Base-by-base conservation (phyloP, 805 yeast genomes). In the Starmerella gropengiesseri region DNA sequence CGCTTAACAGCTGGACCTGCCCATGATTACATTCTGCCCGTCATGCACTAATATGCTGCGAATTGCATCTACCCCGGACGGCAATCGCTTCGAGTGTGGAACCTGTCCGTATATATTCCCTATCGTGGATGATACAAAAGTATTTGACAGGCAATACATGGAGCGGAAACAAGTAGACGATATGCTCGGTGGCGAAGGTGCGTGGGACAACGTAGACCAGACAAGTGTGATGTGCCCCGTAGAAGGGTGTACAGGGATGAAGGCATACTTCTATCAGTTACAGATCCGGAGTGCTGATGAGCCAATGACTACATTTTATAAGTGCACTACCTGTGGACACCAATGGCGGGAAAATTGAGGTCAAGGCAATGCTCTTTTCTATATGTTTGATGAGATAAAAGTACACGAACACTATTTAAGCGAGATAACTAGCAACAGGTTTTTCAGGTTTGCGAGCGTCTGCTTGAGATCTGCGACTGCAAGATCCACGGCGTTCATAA, bases 181-280 rank as follows among this genome's bases (percentile, higher is more conserved):
- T 65, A 95, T 91, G 11, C 70, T 91, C 14, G 98, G 98, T 44
- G 95, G 94, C 27, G 91, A 78, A 48, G 96, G 95, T 23, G 93
- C 96, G 1, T 91, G 98, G 98, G 97, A 89, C 60, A 89, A 91
- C 58, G 98, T 91, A 21, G 98, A 91, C 59, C 96, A 91, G 60
- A 91, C 97, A 0, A 69, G 77, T 1, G 84, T 89, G 0, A 94
- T 89, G 60, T 89, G 98, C 68, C 95, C 96, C 3, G 69, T 75
- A 33, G 94, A 84, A 45, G 58, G 68, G 2, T 91, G 98, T 67
- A 94, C 84, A 31, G 78, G 80, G 51, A 81, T 76, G 52, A 84
- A 85, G 62, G 98, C 98, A 0, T 91, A 91, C 64, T 91, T 84
- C 69, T 91, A 87, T 72, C 97, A 91, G 65, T 68, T 91, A 46